A percentile compares a stretch with the other conserved stretches of the same genome.
phyloP scores from a whole-genome alignment of 805 yeast species.

The Wickerhamomyces tratensis region DNA sequence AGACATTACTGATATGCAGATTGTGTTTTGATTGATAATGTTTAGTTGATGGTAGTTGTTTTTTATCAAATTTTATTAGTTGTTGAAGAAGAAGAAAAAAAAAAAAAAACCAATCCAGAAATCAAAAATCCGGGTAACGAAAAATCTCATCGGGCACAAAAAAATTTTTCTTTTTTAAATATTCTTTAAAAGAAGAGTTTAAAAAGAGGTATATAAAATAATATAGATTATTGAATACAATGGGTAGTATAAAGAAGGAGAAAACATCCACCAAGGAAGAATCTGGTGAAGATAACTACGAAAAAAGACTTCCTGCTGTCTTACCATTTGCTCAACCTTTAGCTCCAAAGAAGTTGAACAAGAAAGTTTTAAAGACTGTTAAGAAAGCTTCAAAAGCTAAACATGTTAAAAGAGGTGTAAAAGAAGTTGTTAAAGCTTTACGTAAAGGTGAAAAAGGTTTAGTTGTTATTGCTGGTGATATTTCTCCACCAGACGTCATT shows the following conservation, averaged over 20 bases:
- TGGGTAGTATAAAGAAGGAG: conserved; percentile 36
- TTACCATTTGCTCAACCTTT: conserved; percentile 90
- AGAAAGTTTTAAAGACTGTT: conserved; percentile 89
- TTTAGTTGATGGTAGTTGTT: too few relatives aligned
- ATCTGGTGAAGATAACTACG: conserved; percentile 70
- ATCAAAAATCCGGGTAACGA: too few relatives aligned
- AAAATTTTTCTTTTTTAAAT: too few relatives aligned
- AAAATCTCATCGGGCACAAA: too few relatives aligned
- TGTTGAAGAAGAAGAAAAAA: too few relatives aligned
- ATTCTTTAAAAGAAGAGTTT: too few relatives aligned
- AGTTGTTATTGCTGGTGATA: conserved; percentile 95
- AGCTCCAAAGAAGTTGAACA: conserved; percentile 92
- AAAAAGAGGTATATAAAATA: too few relatives aligned
- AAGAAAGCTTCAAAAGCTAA: conserved; percentile 98
- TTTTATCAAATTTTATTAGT: too few relatives aligned
- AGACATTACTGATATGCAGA: not conserved
- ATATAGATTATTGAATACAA: conserved; percentile 2
- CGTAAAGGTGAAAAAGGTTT: conserved; percentile 98
- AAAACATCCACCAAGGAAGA: conserved; percentile 22
- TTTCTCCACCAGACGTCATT: conserved; percentile 94
- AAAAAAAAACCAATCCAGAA: too few relatives aligned
- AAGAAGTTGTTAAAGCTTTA: conserved; percentile 95
- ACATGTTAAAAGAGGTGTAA: conserved; percentile 97
- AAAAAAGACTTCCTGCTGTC: conserved; percentile 80
- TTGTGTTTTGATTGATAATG: too few relatives aligned